phyloP scores from a whole-genome alignment of 2,329 filamentous ascomycete genomes.

The Aspergillus ochraceoroseus region DNA sequence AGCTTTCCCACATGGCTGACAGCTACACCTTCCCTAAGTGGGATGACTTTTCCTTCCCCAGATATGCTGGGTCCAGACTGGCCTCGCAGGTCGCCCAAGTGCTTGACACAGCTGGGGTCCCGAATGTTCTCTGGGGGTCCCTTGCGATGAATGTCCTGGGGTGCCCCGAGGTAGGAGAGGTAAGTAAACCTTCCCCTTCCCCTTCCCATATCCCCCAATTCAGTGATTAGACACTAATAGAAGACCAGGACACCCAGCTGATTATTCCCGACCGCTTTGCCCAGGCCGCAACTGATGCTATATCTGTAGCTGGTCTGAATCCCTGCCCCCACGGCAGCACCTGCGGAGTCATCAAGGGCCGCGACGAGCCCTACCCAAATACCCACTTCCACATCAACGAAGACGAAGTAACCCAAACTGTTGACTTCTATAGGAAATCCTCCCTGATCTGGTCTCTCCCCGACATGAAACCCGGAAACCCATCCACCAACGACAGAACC shows the following conservation, averaged over 20 bases:
- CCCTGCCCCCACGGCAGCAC: not conserved
- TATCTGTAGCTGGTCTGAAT: not conserved
- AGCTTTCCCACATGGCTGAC: too few relatives aligned
- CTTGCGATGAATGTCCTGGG: not conserved
- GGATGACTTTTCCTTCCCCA: not conserved
- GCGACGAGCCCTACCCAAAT: not conserved
- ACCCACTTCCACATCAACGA: not conserved
- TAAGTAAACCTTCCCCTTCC: too few relatives aligned
- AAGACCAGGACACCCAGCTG: not conserved
- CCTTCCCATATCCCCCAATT: too few relatives aligned
- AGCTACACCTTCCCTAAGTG: not conserved
- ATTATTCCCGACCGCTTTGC: not conserved
- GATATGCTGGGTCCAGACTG: not conserved
- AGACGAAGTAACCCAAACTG: too few relatives aligned
- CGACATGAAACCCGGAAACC: not conserved
- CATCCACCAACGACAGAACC: not conserved
- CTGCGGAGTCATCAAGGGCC: not conserved
- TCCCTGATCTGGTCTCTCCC: not conserved
- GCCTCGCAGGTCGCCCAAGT: not conserved
- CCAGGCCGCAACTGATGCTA: not conserved
- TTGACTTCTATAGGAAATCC: not conserved
- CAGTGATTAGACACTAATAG: too few relatives aligned
- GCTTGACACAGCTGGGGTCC: not conserved
- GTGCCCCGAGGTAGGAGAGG: not conserved
- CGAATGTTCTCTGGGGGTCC: not conserved